Evolutionary conservation across 2,329 filamentous ascomycete species (phyloP), one percentile per base, ranked within the genome.

Genomic region (Orbilia brochopaga): DNA sequence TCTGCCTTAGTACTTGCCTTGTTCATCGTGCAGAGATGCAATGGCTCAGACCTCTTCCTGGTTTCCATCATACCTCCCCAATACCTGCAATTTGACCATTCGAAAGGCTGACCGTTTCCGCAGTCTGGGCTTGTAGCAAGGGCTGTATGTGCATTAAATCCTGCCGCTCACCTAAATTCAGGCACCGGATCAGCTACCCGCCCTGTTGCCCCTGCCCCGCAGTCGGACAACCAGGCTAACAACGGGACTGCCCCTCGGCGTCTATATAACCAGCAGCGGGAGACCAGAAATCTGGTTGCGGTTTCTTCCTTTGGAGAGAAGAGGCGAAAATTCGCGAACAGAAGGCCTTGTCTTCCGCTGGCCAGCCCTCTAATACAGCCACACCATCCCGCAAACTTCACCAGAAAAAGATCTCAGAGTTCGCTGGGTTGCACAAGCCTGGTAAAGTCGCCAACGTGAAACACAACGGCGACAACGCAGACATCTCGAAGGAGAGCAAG

Each of bases 301-400:
- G 79, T 0, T 85, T 87, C 78, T 87, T 86, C 74, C 77, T 87
- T 0, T 87, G 85, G 84, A 80, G 83, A 6, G 81, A 84, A 13
- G 82, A 85, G 48, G 85, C 85, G 0, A 78, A 79, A 46, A 69
- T 75, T 17, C 79, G 85, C 58, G 83, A 85, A 76, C 77, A 79
- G 55, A 77, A 77, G 11, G 81, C 81, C 78, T 85, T 19, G 64
- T 83, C 59, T 80, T 77, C 63, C 2, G 58, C 40, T n/a, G 65
- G 65, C 35, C 44, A 55, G 21, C 51, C 66, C 10, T 13, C 42
- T 1, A 59, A 59, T 13, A 55, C 40, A 15, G 24, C 27, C 1
- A 64, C 66, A 0, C 66, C 66, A 17, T 70, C 66, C 2, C 53
- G 66, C n/a, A 17, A 3, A 17, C 44, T 70, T 0, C 17, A 48